phyloP scores from a whole-genome alignment of 2,329 filamentous ascomycete genomes.

The Ceratocystis smalleyi region DNA sequence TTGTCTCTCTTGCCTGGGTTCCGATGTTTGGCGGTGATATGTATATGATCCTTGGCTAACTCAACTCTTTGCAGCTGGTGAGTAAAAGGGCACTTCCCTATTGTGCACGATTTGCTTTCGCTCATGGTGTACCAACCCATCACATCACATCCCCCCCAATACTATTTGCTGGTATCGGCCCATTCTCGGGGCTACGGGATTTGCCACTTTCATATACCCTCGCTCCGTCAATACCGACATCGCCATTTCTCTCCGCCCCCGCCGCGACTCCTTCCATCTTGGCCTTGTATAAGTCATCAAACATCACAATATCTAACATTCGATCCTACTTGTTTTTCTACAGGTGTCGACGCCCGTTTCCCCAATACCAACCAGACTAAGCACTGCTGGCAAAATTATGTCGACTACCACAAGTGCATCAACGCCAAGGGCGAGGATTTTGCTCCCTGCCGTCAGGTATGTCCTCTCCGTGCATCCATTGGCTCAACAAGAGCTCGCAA shows the following conservation, averaged over 20 bases:
- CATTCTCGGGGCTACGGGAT: background rate
- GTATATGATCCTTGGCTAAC: constrained; percentile 28
- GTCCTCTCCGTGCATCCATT: constrained; percentile 14
- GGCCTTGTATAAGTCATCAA: background rate
- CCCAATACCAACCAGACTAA: constrained; percentile 97
- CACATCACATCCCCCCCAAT: background rate
- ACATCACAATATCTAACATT: constrained; percentile 9
- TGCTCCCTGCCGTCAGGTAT: constrained; percentile 87
- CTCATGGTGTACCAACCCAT: background rate
- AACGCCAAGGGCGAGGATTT: constrained; percentile 97
- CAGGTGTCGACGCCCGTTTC: constrained; percentile 97
- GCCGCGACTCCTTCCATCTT: background rate
- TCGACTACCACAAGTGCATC: constrained; percentile 99
- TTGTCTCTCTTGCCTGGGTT: background rate
- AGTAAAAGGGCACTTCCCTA: constrained; percentile 20
- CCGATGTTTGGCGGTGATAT: constrained; percentile 22
- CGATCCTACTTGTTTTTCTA: constrained; percentile 2
- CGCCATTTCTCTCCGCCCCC: background rate
- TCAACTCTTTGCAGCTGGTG: constrained; percentile 29
- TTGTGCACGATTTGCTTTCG: background rate
- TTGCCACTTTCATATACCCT: background rate
- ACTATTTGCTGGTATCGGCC: background rate
- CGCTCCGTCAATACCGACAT: background rate
- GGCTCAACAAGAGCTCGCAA: background rate
- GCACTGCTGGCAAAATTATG: constrained; percentile 99